These are phyloP conservation scores for Ganoderma multipileum DNA, from an alignment of 1,284 basidiomycete genomes.

Conservation along the genomic window DNA sequence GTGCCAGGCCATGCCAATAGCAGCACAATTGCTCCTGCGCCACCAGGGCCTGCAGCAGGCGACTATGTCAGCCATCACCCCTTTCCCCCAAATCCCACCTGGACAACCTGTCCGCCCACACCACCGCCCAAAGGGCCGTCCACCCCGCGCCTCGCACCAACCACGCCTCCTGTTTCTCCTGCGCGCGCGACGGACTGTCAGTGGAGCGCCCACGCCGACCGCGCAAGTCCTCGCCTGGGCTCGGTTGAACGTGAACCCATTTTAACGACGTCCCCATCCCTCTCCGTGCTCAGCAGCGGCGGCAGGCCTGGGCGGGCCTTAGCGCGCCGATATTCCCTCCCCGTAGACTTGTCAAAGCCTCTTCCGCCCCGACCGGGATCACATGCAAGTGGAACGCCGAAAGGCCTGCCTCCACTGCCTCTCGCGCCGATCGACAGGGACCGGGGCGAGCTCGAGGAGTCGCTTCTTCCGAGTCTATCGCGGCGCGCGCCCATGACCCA, in stretches of 20 bases:
- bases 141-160: conserved; percentile 53
- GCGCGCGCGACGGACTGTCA: conserved; percentile 35
- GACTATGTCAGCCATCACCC: conserved; percentile 25
- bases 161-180: conserved; percentile 56
- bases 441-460: conserved; percentile 3
- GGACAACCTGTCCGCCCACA: conserved; percentile 63
- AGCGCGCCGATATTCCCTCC: conserved; percentile 30
- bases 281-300: conserved; percentile 18
- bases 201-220: conserved; percentile 24
- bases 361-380: conserved; percentile 22
- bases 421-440: conserved; percentile 8
- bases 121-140: conserved; percentile 53
- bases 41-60: neutral
- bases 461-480: conserved; percentile 35
- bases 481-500: conserved; percentile 15
- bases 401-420: conserved; percentile 23
- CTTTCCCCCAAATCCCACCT: conserved; percentile 45
- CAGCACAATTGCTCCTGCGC: neutral
- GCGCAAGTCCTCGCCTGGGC: conserved; percentile 18
- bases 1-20: conserved; percentile 12
- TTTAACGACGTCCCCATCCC: conserved; percentile 22
- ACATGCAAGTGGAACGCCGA: conserved; percentile 18
- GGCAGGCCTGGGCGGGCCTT: neutral
- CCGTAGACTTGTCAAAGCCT: conserved; percentile 29
- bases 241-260: conserved; percentile 30